A percentile compares a stretch with the other conserved stretches of the same genome.
These are phyloP conservation scores for Viridothelium virens DNA, from an alignment of 495 filamentous ascomycete species.

Conservation along the genomic window DNA sequence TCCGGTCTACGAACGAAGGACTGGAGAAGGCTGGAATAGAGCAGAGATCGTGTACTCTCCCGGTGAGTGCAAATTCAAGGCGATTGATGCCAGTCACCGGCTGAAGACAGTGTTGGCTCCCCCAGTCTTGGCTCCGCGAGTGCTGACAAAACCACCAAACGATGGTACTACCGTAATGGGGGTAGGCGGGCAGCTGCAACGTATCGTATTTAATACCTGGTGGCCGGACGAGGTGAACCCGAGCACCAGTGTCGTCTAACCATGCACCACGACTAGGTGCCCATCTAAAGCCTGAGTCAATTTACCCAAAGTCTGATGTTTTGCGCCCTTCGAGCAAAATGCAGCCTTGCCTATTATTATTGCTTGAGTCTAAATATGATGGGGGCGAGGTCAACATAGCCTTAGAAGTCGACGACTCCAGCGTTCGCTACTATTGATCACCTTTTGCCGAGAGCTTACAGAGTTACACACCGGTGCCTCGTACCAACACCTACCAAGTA, in stretches of 20 bases:
- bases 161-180: neutral
- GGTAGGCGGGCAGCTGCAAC: conserved; percentile 2
- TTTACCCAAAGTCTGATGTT: too few relatives aligned
- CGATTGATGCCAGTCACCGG: neutral
- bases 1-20: neutral
- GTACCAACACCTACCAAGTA: neutral
- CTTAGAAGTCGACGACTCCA: neutral
- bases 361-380: too few relatives aligned
- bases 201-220: neutral
- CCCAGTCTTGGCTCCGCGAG: neutral
- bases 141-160: neutral
- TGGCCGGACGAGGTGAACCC: neutral
- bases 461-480: neutral
- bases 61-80: neutral
- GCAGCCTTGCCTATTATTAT: neutral
- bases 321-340: neutral
- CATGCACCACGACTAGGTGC: neutral
- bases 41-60: neutral
- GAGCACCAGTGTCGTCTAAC: neutral
- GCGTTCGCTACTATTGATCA: too few relatives aligned
- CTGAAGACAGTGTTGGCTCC: neutral
- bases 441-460: too few relatives aligned
- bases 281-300: too few relatives aligned
- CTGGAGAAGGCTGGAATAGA: neutral
- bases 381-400: neutral